A percentile compares a stretch with the other conserved stretches of the same genome.
Evolutionary conservation across 164 flowering plant species (phyloP).

Genomic region (Vitis cinerea): DNA sequence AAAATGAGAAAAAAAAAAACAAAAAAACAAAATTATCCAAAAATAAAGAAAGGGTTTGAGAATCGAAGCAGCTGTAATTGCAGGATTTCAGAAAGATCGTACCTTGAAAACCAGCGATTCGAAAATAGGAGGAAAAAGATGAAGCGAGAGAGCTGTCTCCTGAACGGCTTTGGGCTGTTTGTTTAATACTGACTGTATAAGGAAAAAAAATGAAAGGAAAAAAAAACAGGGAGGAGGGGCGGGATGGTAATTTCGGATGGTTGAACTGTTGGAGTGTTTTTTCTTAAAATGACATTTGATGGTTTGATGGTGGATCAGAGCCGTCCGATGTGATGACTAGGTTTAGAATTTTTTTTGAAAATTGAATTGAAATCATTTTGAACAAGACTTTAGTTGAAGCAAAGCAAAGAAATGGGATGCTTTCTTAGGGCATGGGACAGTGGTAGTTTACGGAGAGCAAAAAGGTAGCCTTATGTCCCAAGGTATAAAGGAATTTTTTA

Average conservation of each 20-base stretch:
- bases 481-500: not conserved
- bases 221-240: not conserved
- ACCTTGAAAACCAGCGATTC: constrained; percentile 1
- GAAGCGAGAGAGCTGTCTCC: not conserved
- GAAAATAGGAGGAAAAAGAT: not conserved
- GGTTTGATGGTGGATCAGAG: too few species aligned
- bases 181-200: not conserved
- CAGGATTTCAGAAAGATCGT: not conserved
- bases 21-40: too few species aligned
- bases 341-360: not conserved
- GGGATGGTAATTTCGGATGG: too few species aligned
- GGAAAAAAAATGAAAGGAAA: not conserved
- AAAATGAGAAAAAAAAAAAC: too few species aligned
- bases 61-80: too few species aligned
- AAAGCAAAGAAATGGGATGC: constrained; percentile 6
- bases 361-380: not conserved
- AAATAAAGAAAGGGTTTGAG: too few species aligned
- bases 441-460: not conserved
- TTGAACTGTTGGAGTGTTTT: too few species aligned
- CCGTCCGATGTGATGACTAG: not conserved
- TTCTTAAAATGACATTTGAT: too few species aligned
- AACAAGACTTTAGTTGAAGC: not conserved
- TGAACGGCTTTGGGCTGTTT: not conserved
- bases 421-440: not conserved
- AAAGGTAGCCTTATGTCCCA: constrained; percentile 9